These are phyloP conservation scores for Plasmodium gonderi DNA, from an alignment of 169 alveolate species.

Conservation along the genomic window DNA sequence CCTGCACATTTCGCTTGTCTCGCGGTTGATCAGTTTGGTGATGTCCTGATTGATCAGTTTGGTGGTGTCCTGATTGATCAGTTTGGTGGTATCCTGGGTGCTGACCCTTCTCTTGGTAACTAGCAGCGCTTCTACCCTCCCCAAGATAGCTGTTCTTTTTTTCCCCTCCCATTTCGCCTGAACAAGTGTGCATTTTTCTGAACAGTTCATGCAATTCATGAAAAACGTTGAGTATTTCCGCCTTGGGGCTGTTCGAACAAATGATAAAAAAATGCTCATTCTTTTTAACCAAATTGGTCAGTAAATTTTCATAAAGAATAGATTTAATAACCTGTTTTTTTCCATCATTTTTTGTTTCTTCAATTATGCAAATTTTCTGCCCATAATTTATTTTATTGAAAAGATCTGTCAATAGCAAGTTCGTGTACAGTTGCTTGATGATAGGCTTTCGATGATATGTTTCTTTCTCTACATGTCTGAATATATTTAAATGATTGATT, in stretches of 20 bases:
- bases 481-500: slow-evolving; percentile 14
- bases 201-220: slow-evolving; percentile 20
- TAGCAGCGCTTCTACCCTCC: background rate
- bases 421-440: slow-evolving; percentile 29
- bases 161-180: background rate
- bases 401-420: slow-evolving; percentile 12
- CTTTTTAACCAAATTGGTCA: slow-evolving; percentile 20
- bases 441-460: background rate
- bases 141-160: background rate
- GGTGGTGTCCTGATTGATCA: no score
- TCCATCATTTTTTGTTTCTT: slow-evolving; percentile 2
- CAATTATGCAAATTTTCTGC: slow-evolving; percentile 39
- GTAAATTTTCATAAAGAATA: slow-evolving; percentile 37
- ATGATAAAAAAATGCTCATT: slow-evolving; percentile 61
- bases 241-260: slow-evolving; percentile 36
- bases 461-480: slow-evolving; percentile 10
- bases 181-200: background rate
- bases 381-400: slow-evolving; percentile 47
- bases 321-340: slow-evolving; percentile 10
- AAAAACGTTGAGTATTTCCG: slow-evolving; percentile 5
- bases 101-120: no score
- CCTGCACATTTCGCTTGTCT: no score
- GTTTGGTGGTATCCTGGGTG: no score
- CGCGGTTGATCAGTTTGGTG: no score
- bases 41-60: no score